phyloP scores from a whole-genome alignment of 1,139 yeast genomes.

The Protomyces pachydermus region DNA sequence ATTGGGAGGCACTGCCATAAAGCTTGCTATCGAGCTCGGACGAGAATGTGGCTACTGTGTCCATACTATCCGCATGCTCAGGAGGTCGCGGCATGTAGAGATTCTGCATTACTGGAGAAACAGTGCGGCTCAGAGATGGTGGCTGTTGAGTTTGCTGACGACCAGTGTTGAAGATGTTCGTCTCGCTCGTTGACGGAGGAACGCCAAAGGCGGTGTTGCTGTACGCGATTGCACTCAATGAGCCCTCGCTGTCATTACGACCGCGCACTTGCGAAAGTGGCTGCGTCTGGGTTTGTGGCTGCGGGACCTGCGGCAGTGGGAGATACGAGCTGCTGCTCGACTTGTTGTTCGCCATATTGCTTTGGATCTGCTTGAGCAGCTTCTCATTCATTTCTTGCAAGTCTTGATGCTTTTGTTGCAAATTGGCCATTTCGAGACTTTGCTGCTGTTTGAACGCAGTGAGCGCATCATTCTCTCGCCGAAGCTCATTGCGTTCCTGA shows the following conservation, averaged over 20 bases:
- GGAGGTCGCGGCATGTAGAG: not conserved
- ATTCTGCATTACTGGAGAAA: not conserved
- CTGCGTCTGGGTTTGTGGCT: too few relatives aligned
- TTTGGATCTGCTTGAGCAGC: slow-evolving; percentile 38
- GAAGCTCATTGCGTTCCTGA: slow-evolving; percentile 38
- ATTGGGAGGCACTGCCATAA: not conserved
- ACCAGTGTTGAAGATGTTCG: not conserved
- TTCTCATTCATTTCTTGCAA: slow-evolving; percentile 42
- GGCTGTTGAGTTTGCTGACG: not conserved
- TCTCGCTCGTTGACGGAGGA: not conserved
- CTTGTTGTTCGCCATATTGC: slow-evolving; percentile 5
- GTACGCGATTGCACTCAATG: not conserved
- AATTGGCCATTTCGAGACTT: slow-evolving; percentile 39
- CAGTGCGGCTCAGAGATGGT: not conserved
- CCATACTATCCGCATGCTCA: not conserved
- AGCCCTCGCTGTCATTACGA: not conserved
- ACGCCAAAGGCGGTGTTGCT: not conserved
- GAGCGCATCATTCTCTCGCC: slow-evolving; percentile 38
- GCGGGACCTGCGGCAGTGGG: not conserved
- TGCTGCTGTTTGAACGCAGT: slow-evolving; percentile 35
- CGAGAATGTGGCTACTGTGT: not conserved
- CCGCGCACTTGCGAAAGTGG: not conserved
- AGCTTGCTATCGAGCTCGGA: not conserved
- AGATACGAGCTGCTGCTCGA: not conserved
- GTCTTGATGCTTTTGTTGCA: slow-evolving; percentile 40